Percentiles rank a stretch among this genome's conserved stretches.
Conservation (phyloP, 352 stramenopile species). For the Phytophthora ohioensis region DNA sequence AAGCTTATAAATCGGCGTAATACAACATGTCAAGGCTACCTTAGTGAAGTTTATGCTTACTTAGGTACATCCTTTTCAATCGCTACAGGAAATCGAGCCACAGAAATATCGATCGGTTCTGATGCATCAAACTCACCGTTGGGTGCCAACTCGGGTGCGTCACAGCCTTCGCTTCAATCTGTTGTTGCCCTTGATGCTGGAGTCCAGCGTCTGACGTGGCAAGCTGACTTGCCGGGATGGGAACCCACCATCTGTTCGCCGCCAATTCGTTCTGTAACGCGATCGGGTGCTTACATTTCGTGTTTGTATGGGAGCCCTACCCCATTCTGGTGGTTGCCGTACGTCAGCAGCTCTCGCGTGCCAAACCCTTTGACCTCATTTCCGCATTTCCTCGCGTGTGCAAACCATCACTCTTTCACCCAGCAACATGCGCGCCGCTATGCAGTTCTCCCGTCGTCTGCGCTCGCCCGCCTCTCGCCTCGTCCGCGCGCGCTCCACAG, state of each 20-base stretch:
- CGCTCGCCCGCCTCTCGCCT: constrained; percentile 9
- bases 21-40: too few species aligned
- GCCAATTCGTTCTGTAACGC: constrained; percentile 49
- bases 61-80: too few species aligned
- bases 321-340: constrained; percentile 40
- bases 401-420: constrained; percentile 14
- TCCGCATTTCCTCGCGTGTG: constrained; percentile 19
- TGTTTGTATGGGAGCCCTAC: constrained; percentile 16
- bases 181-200: background rate
- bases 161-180: background rate
- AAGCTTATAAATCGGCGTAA: too few species aligned
- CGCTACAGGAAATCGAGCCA: too few species aligned
- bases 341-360: constrained; percentile 16
- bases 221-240: constrained; percentile 5
- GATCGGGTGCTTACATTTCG: constrained; percentile 44
- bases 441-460: constrained; percentile 41
- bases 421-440: constrained; percentile 44
- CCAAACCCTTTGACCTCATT: constrained; percentile 14
- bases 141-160: background rate
- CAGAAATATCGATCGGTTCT: too few species aligned
- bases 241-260: constrained; percentile 9
- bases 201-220: background rate
- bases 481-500: constrained; percentile 17
- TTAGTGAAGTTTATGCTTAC: too few species aligned
- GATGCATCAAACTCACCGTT: too few species aligned